Conservation (phyloP, 345 rosid genomes). For the Pistacia integerrima region DNA sequence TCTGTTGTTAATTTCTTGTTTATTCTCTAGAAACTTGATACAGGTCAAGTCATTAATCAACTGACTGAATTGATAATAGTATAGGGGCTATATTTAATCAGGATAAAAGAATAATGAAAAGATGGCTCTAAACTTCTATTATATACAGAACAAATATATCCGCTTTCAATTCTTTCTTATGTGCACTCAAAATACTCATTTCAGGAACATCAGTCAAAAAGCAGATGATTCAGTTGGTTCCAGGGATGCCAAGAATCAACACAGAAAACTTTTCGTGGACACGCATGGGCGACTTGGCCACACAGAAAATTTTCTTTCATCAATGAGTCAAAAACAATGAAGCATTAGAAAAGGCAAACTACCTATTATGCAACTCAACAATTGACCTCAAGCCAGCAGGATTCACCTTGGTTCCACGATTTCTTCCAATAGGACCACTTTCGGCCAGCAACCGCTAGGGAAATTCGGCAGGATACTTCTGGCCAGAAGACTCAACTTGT, state of each 20-base stretch:
- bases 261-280: background rate
- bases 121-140: too few species aligned
- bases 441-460: background rate
- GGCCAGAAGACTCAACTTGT: background rate
- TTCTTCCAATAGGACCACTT: background rate
- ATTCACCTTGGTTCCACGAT: background rate
- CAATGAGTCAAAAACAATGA: too few species aligned
- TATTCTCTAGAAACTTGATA: too few species aligned
- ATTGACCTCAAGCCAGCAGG: background rate
- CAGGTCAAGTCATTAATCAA: background rate
- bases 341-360: background rate
- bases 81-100: background rate
- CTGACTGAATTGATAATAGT: background rate
- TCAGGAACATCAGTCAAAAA: background rate
- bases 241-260: background rate
- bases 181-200: background rate
- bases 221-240: background rate
- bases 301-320: background rate
- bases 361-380: conserved; percentile 19
- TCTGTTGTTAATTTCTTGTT: background rate
- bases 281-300: background rate
- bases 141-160: too few species aligned
- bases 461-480: background rate
- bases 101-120: too few species aligned
- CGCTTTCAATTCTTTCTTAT: too few species aligned